Conservation (phyloP, 305 asterid genomes). For the Withania somnifera region DNA sequence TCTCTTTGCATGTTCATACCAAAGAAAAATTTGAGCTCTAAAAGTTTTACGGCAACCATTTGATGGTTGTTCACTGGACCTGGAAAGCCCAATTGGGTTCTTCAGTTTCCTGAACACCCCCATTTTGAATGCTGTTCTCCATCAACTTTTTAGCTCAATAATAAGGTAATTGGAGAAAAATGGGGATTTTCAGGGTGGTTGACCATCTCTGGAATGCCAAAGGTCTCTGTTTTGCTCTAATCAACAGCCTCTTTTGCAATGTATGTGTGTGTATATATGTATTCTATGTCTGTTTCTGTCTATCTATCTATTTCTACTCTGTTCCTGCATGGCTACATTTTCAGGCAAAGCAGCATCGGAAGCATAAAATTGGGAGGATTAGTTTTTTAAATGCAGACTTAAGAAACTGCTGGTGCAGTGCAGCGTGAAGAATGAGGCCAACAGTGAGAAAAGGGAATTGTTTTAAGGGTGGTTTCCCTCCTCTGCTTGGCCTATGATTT, state of each 20-base stretch:
- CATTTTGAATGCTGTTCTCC: neutral
- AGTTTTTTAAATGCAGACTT: neutral
- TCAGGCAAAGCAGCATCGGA: neutral
- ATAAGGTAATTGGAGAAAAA: neutral
- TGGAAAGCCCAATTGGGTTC: too few relatives aligned
- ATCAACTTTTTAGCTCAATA: neutral
- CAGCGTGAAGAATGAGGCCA: neutral
- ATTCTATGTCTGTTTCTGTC: neutral
- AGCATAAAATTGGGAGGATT: neutral
- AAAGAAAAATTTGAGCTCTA: neutral
- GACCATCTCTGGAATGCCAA: constrained; percentile 13
- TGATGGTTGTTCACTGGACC: too few relatives aligned
- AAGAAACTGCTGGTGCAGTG: neutral
- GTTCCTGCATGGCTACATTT: neutral
- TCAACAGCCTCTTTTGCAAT: neutral
- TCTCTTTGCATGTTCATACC: neutral
- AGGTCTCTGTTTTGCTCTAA: neutral
- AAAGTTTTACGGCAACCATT: neutral
- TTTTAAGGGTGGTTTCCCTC: constrained; percentile 3
- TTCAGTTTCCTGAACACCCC: too few relatives aligned
- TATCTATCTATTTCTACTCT: neutral
- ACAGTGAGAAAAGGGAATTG: neutral
- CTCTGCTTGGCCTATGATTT: constrained; percentile 1
- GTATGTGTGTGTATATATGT: neutral
- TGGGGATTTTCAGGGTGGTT: constrained; percentile 8